Evolutionary conservation across 495 filamentous ascomycete genomes (phyloP).

Genomic region (Sporormia fimetaria): DNA sequence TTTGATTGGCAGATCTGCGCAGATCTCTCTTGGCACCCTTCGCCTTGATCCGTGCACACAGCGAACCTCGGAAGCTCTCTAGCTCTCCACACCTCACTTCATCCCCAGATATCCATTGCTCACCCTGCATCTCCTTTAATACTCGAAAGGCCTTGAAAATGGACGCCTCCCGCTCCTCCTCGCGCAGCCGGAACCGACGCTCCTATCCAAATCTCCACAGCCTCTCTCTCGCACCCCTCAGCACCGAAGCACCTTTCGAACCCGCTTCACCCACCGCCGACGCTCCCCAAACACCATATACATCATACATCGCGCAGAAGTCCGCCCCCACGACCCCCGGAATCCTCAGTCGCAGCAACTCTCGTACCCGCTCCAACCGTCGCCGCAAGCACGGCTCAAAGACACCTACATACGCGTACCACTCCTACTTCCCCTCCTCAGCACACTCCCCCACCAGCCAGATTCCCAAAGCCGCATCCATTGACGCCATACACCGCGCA

Average conservation of each 20-base stretch:
- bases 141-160: slow-evolving; percentile 1
- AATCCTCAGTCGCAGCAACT: slow-evolving; percentile 33
- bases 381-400: slow-evolving; percentile 19
- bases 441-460: slow-evolving; percentile 14
- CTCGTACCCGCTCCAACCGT: slow-evolving; percentile 24
- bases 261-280: slow-evolving; percentile 16
- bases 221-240: slow-evolving; percentile 35
- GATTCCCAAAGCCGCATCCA: slow-evolving; percentile 32
- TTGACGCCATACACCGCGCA: slow-evolving; percentile 24
- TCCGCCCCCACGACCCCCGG: slow-evolving; percentile 34
- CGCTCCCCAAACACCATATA: slow-evolving; percentile 5
- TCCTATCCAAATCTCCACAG: slow-evolving; percentile 34
- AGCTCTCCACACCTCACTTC: slow-evolving; percentile 1
- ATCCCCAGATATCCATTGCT: neutral
- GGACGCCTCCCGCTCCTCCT: slow-evolving; percentile 18
- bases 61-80: too few relatives aligned
- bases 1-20: too few relatives aligned
- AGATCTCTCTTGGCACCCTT: too few relatives aligned
- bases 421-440: slow-evolving; percentile 19
- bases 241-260: slow-evolving; percentile 25
- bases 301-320: slow-evolving; percentile 33
- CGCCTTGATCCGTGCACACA: too few relatives aligned
- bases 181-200: slow-evolving; percentile 24
- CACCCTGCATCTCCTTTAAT: neutral
- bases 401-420: slow-evolving; percentile 17